A percentile compares a stretch with the other conserved stretches of the same genome.
phyloP scores from a whole-genome alignment of 2,329 filamentous ascomycete species.

The Alternaria alternata region DNA sequence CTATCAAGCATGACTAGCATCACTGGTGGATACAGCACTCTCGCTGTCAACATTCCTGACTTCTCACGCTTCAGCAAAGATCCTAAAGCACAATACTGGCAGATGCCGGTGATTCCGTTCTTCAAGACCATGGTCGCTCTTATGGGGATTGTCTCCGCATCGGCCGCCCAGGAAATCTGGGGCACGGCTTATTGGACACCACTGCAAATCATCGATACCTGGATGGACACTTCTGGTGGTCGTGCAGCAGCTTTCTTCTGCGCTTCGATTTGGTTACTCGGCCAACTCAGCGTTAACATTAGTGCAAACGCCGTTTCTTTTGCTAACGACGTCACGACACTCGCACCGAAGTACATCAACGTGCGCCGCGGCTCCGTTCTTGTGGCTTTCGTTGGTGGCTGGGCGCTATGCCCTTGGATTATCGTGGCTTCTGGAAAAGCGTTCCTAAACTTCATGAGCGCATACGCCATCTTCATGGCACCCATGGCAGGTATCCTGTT shows the following conservation, averaged over 20 bases:
- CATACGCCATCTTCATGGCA: not conserved
- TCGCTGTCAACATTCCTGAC: too few relatives aligned
- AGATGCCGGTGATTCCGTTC: not conserved
- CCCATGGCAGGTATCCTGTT: conserved; percentile 11
- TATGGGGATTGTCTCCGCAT: not conserved
- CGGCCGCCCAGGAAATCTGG: not conserved
- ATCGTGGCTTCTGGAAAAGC: not conserved
- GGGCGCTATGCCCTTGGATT: not conserved
- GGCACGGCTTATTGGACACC: not conserved
- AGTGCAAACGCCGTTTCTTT: not conserved
- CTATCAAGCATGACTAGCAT: too few relatives aligned
- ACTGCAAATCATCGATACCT: not conserved
- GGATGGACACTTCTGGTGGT: not conserved
- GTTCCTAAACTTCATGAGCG: not conserved
- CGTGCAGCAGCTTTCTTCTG: not conserved
- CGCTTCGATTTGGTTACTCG: not conserved
- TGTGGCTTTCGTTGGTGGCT: not conserved
- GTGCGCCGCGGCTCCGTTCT: not conserved
- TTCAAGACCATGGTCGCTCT: not conserved
- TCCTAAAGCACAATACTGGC: too few relatives aligned
- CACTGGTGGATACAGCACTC: too few relatives aligned
- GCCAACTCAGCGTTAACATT: not conserved
- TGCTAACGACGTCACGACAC: not conserved
- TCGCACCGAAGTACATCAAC: not conserved
- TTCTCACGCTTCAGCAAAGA: too few relatives aligned